Base-by-base conservation (phyloP, 768 basidiomycete genomes). In the Boletus barrowsii region DNA sequence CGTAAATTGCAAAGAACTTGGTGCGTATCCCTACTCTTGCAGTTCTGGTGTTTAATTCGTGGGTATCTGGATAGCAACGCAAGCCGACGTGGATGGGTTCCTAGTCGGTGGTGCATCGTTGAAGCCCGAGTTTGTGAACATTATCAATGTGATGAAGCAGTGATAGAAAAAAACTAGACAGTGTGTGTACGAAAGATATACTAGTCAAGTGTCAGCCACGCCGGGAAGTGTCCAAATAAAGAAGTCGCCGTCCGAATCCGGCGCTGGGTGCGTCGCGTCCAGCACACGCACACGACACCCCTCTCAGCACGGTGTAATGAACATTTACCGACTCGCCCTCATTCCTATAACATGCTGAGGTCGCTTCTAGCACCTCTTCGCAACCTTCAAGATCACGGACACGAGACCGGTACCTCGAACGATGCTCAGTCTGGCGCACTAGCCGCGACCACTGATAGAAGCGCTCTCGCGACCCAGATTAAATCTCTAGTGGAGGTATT, bases 51-150 rank as follows among this genome's bases (percentile, higher is more conserved):
- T 15, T 42, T 1, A 42, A 39, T 42, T 17, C 13, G 2, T 17
- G 2, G 35, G 42, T 24, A 2, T 24, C 24, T 60, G 47, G 18
- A 17, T 61, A 96, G 94, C 86, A 29, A 71, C 70, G 9, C 86
- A 89, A 64, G 76, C 76, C 11, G 96, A 98, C 67, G 87, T 98
- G 43, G 96, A 98, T 70, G 96, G 96, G 10, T 98, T 98, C 88
- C 86, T 98, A 60, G 96, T 98, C 37, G 96, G 95, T 24, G 95
- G 96, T 24, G 96, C 96, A 33, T 98, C 95, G 15, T 82, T 99
- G 73, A 99, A 98, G 77, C 94, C 95, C 39, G 95, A 98, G 73
- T 97, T 98, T 64, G 84, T 89, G 44, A 78, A 95, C 56, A 96
- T 97, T 68, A 84, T 95, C 79, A 95, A 94, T 64, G 78, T 80